A percentile compares a stretch with the other conserved stretches of the same genome.
Conservation (phyloP, 176 grass and related monocot genomes). For the Carex pumila region DNA sequence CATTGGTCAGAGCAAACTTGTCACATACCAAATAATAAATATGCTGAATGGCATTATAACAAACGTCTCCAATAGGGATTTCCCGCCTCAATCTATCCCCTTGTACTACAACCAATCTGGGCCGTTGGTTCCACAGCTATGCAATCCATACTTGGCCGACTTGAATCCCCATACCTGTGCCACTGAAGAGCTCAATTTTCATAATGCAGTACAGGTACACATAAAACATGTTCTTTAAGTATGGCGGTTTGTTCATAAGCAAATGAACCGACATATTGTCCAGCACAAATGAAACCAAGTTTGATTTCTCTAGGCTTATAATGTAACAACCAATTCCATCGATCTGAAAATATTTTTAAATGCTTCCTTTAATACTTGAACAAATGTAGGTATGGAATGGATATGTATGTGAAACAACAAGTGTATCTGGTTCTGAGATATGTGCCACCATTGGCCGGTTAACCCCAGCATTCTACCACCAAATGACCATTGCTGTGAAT, state of each 20-base stretch:
- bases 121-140: slow-evolving; percentile 47
- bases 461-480: slow-evolving; percentile 48
- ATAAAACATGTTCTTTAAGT: not conserved
- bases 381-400: slow-evolving; percentile 39
- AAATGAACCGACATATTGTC: not conserved
- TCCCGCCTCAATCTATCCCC: slow-evolving; percentile 6
- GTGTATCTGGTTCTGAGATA: slow-evolving; percentile 24
- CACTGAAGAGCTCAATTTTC: slow-evolving; percentile 35
- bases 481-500: slow-evolving; percentile 28
- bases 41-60: slow-evolving; percentile 33
- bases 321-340: not conserved
- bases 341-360: not conserved
- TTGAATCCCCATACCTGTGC: slow-evolving; percentile 31
- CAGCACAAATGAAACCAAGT: not conserved
- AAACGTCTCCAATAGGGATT: slow-evolving; percentile 53
- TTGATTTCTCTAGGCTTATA: not conserved
- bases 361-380: not conserved
- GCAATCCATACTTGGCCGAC: slow-evolving; percentile 57
- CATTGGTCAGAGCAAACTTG: slow-evolving; percentile 41
- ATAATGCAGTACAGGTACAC: slow-evolving; percentile 31
- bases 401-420: slow-evolving; percentile 27
- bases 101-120: slow-evolving; percentile 79
- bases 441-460: slow-evolving; percentile 56
- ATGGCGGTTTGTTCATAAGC: not conserved
- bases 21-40: slow-evolving; percentile 38